Base-by-base conservation (phyloP, 169 alveolate species). In the Besnoitia besnoiti region DNA sequence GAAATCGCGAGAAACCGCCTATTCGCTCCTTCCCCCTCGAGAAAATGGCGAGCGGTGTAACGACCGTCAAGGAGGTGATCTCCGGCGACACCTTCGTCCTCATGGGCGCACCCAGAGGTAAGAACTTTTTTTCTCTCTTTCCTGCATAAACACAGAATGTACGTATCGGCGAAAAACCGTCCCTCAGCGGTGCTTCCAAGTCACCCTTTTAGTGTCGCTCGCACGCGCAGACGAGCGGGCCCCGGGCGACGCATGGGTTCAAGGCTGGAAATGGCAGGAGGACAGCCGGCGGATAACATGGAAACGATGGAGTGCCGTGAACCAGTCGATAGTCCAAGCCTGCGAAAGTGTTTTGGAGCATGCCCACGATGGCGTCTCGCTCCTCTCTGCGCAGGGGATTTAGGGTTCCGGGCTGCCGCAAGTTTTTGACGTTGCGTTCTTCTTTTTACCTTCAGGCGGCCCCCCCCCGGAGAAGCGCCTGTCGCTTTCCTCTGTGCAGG, bases 11-110 rank as follows among this genome's bases (percentile, higher is more conserved):
- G n/a, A 37, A 73, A 35, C 82, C 46, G 44, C 8, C 8, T 12
- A 35, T 73, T n/a, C 3, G 3, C 39, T n/a, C 82, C 50, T 77
- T 37, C 49, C 16, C n/a, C 5, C 33, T 39, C 37, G 39, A 0
- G 16, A 62, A 59, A n/a, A 87, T 87, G 91, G 91, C 91, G 40
- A 46, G 75, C 47, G 91, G 91, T 21, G 40, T 84, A 8, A 92
- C 94, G 7, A 76, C 89, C n/a, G 92, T 92, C 49, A 92, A 92
- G 89, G 92, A 92, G 59, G 94, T 92, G n/a, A 40, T 85, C 40
- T 85, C 92, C 0, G 94, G 94, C 62, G 94, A 92, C 85, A 87
- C 94, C 16, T 39, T 92, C 50, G 92, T 92, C 50, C 80, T 92
- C 51, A 67, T 79, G 46, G 94, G 94, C 30, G 85, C 46, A 0